Evolutionary conservation across 176 grass and related monocot species (phyloP).

Genomic region (Luzula sylvatica): DNA sequence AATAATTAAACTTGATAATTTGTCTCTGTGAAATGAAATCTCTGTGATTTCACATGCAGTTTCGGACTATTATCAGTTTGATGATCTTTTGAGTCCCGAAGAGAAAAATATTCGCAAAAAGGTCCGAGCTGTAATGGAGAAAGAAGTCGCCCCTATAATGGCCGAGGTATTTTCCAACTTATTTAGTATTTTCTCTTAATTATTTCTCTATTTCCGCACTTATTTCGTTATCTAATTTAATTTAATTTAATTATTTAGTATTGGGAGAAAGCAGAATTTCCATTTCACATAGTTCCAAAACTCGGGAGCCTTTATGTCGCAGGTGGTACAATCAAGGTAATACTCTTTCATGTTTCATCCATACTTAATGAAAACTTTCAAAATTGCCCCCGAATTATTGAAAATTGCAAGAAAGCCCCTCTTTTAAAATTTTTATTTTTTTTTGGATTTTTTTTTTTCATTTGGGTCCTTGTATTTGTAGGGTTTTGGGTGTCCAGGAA

Average conservation of each 20-base stretch:
- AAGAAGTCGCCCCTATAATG: constrained; percentile 86
- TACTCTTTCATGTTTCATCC: not conserved
- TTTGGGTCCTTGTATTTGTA: no score
- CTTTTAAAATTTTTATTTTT: no score
- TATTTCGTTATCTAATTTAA: not conserved
- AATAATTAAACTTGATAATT: no score
- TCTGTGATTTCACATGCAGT: constrained; percentile 31
- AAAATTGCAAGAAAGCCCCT: no score
- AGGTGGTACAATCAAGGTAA: constrained; percentile 66
- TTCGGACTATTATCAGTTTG: constrained; percentile 81
- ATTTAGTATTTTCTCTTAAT: constrained; percentile 4
- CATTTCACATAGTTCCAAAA: constrained; percentile 64
- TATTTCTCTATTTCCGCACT: not conserved
- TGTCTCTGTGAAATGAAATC: no score
- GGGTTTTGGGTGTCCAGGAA: constrained; percentile 73
- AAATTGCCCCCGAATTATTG: not conserved
- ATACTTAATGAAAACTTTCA: no score
- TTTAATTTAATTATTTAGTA: constrained; percentile 20
- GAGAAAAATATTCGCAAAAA: constrained; percentile 49
- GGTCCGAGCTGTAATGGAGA: constrained; percentile 53
- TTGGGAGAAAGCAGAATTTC: constrained; percentile 92
- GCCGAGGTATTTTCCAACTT: constrained; percentile 35
- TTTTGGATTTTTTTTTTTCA: no score
- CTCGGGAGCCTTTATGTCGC: constrained; percentile 49
- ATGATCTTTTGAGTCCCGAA: constrained; percentile 74